A percentile compares a stretch with the other conserved stretches of the same genome.
These are phyloP conservation scores for Aspergillus fructus DNA, from an alignment of 2,329 filamentous ascomycete genomes.

Conservation along the genomic window DNA sequence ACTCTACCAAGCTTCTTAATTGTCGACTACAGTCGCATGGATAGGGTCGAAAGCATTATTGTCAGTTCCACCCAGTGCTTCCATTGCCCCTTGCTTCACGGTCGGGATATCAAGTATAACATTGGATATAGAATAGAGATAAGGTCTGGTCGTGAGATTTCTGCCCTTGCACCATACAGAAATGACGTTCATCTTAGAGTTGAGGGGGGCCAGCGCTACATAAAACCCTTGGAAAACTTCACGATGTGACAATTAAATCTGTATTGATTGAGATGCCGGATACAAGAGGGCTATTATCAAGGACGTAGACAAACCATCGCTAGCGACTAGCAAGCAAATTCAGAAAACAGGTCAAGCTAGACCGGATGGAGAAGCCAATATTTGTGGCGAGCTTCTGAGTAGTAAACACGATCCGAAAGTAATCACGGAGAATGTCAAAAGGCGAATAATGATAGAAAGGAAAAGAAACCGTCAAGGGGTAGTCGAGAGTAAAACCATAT, in stretches of 20 bases:
- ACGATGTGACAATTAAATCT: constrained; percentile 31
- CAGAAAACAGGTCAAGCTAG: constrained; percentile 31
- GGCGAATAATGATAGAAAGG: constrained; percentile 11
- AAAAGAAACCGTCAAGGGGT: constrained; percentile 29
- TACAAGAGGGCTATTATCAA: constrained; percentile 45
- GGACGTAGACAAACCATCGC: constrained; percentile 41
- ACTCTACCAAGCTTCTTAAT: too few relatives aligned
- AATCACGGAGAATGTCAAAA: constrained; percentile 14
- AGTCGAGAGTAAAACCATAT: constrained; percentile 36
- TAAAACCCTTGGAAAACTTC: not conserved
- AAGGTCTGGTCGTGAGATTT: too few relatives aligned
- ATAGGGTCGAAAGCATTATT: too few relatives aligned
- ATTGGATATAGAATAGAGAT: too few relatives aligned
- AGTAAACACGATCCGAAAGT: constrained; percentile 30
- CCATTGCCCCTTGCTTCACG: too few relatives aligned
- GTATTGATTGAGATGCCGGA: constrained; percentile 42
- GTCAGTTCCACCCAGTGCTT: too few relatives aligned
- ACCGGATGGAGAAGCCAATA: constrained; percentile 15
- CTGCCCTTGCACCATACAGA: too few relatives aligned
- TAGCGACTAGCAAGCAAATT: constrained; percentile 41
- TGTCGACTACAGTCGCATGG: too few relatives aligned
- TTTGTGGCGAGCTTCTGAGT: constrained; percentile 32
- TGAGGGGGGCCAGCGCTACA: not conserved
- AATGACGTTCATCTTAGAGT: not conserved
- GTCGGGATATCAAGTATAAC: too few relatives aligned